Percentiles rank a stretch among this genome's conserved stretches.
Conservation (phyloP, 305 asterid genomes). For the Fraxinus platypoda region DNA sequence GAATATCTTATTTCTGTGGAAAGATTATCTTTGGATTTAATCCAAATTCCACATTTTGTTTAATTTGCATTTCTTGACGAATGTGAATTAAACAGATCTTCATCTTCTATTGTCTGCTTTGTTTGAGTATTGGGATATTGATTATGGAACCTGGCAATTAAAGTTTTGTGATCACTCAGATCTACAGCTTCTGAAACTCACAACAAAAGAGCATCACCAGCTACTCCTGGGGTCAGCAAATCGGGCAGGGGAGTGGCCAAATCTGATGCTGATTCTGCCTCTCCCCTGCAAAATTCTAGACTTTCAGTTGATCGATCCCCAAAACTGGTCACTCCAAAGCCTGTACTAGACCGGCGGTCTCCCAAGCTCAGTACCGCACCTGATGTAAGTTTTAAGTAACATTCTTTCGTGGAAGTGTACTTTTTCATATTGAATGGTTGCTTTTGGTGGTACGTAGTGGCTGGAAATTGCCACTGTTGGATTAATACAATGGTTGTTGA, state of each 20-base stretch:
- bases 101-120: constrained; percentile 17
- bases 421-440: neutral
- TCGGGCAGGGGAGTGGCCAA: constrained; percentile 58
- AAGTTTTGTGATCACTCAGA: constrained; percentile 43
- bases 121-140: constrained; percentile 13
- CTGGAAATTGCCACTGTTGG: constrained; percentile 12
- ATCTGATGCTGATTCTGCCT: constrained; percentile 64
- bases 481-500: neutral
- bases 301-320: constrained; percentile 65
- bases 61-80: constrained; percentile 8
- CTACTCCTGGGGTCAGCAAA: constrained; percentile 58
- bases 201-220: constrained; percentile 52
- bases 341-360: constrained; percentile 55
- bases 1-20: neutral
- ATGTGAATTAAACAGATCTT: constrained; percentile 26
- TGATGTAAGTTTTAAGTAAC: constrained; percentile 53
- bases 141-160: constrained; percentile 9
- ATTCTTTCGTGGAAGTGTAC: constrained; percentile 7
- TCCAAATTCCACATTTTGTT: constrained; percentile 1
- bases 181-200: constrained; percentile 67
- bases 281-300: constrained; percentile 65
- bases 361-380: constrained; percentile 71
- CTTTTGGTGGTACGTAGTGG: neutral
- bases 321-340: constrained; percentile 65
- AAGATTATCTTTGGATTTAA: constrained; percentile 20